phyloP scores from a whole-genome alignment of 1,284 basidiomycete species.

The Leccinum solheimii region DNA sequence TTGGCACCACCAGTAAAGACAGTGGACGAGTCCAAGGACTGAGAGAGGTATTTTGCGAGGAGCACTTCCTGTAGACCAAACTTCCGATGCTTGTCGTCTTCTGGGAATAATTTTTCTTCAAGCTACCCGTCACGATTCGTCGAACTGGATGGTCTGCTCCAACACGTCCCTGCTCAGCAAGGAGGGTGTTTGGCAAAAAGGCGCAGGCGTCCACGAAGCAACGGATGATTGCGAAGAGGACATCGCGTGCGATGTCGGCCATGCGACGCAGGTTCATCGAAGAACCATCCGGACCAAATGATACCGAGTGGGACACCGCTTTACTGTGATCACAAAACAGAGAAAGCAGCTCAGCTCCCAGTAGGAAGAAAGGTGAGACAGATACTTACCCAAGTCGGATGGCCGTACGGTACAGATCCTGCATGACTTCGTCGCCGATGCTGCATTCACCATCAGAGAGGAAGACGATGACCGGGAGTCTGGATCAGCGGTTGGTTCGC shows the following conservation, averaged over 20 bases:
- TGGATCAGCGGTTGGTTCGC: constrained; percentile 20
- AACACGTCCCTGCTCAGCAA: constrained; percentile 7
- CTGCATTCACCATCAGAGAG: constrained; percentile 58
- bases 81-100: constrained; percentile 68
- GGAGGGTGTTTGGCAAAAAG: constrained; percentile 43
- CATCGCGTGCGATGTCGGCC: constrained; percentile 4
- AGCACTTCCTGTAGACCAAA: constrained; percentile 73
- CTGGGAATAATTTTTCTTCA: constrained; percentile 60
- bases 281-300: too few species aligned
- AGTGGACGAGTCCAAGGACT: constrained; percentile 33
- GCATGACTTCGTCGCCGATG: constrained; percentile 42
- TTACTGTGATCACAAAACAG: too few species aligned
- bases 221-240: constrained; percentile 38
- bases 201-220: constrained; percentile 50
- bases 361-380: not conserved
- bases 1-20: constrained; percentile 25
- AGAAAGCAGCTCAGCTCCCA: not conserved
- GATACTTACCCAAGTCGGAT: constrained; percentile 47
- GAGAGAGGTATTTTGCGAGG: constrained; percentile 56
- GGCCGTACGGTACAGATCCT: constrained; percentile 47
- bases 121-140: too few species aligned
- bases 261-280: too few species aligned
- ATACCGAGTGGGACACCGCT: too few species aligned
- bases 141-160: too few species aligned
- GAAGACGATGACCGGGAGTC: constrained; percentile 63